Conservation (phyloP, 2,329 filamentous ascomycete species). For the Curvularia eragrostidis region DNA sequence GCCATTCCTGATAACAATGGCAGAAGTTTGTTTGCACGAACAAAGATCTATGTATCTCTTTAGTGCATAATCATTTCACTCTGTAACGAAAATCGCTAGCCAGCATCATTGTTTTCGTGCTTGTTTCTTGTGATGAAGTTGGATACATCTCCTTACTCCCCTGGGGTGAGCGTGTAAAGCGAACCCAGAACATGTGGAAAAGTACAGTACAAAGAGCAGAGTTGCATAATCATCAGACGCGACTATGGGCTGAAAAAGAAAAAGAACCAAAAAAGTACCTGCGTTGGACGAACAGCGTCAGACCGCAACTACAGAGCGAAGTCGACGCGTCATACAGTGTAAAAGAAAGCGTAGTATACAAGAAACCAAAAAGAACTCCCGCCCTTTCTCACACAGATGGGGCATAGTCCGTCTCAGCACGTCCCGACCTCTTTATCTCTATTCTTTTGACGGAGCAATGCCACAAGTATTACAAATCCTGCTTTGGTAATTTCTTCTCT, state of each 20-base stretch:
- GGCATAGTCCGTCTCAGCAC: background rate
- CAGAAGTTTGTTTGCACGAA: background rate
- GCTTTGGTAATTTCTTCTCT: background rate
- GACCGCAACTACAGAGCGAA: background rate
- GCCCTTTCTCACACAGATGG: background rate
- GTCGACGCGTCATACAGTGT: background rate
- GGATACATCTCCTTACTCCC: too few species aligned
- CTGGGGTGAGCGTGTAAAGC: background rate
- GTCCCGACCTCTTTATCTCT: background rate
- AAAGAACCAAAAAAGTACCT: background rate
- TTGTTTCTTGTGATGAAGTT: background rate
- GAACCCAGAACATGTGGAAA: background rate
- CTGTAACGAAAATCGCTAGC: conserved; percentile 11
- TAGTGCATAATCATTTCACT: conserved; percentile 4
- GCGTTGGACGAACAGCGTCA: background rate
- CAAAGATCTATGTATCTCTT: conserved; percentile 2
- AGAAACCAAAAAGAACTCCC: background rate
- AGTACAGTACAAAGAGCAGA: background rate
- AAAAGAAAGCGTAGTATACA: background rate
- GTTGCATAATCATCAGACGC: background rate
- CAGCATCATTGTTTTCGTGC: background rate
- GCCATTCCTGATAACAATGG: background rate
- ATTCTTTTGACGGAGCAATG: background rate
- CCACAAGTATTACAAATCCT: background rate
- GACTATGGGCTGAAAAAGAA: background rate